phyloP scores from a whole-genome alignment of 345 rosid species.

The Hevea brasiliensis region DNA sequence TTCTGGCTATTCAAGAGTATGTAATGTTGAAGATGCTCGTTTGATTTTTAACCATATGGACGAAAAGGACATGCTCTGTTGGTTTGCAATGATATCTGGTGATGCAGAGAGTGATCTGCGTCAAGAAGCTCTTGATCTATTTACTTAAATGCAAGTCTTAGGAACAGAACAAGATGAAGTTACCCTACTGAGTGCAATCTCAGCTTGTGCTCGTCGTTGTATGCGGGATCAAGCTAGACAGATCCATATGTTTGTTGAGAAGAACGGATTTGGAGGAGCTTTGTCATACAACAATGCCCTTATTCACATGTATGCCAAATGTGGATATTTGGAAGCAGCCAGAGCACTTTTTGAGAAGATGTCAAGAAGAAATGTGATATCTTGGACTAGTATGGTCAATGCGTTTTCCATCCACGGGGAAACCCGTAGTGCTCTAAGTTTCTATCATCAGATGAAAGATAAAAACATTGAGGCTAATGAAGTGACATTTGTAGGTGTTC shows the following conservation, averaged over 20 bases:
- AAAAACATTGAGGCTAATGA: constrained; percentile 15
- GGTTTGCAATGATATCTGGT: constrained; percentile 20
- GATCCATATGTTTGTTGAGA: constrained; percentile 9
- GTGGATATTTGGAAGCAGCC: constrained; percentile 19
- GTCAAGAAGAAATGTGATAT: constrained; percentile 18
- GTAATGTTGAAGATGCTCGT: constrained; percentile 53
- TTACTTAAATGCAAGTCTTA: constrained; percentile 9
- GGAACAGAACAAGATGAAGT: constrained; percentile 19
- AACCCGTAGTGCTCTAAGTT: constrained; percentile 12
- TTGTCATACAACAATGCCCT: constrained; percentile 14
- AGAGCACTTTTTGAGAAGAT: constrained; percentile 18
- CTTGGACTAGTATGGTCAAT: constrained; percentile 24
- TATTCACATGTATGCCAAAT: constrained; percentile 21
- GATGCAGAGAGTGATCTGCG: constrained; percentile 17
- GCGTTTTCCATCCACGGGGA: constrained; percentile 22
- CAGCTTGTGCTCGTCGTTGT: constrained; percentile 19
- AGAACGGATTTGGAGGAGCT: constrained; percentile 15
- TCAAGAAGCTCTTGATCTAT: constrained; percentile 13
- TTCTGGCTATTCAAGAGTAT: constrained; percentile 48
- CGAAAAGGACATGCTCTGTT: constrained; percentile 15
- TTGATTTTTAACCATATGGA: constrained; percentile 15
- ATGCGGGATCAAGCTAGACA: constrained; percentile 9
- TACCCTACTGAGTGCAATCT: constrained; percentile 13
- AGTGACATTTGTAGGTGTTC: constrained; percentile 15
- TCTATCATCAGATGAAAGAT: constrained; percentile 12